phyloP scores from a whole-genome alignment of 495 filamentous ascomycete species.

The Filosporella fistucella region DNA sequence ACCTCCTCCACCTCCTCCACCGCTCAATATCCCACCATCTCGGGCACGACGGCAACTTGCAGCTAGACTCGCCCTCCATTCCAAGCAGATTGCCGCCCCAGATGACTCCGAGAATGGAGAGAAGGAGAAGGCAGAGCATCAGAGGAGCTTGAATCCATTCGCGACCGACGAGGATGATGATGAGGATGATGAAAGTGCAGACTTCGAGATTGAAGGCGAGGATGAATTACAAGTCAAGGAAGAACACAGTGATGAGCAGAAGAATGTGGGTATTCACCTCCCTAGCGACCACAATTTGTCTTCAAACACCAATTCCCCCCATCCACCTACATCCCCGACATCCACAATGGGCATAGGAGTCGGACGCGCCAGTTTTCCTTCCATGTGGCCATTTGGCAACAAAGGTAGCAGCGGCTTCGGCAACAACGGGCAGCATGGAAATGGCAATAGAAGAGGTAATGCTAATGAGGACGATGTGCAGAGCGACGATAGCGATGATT shows the following conservation, averaged over 20 bases:
- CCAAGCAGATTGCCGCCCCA: constrained; percentile 53
- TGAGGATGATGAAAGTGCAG: constrained; percentile 33
- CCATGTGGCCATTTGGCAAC: constrained; percentile 22
- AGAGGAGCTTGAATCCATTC: constrained; percentile 22
- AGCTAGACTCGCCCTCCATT: constrained; percentile 74
- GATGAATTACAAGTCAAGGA: constrained; percentile 19
- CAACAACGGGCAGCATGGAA: constrained; percentile 6
- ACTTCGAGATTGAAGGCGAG: constrained; percentile 22
- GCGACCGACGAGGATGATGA: constrained; percentile 42
- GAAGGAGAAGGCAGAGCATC: constrained; percentile 11
- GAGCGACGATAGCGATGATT: constrained; percentile 30
- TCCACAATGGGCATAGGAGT: not conserved
- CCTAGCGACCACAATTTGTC: constrained; percentile 3
- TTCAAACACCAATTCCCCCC: constrained; percentile 5
- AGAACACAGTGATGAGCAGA: constrained; percentile 6
- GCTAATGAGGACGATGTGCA: constrained; percentile 21
- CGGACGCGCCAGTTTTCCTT: constrained; percentile 18
- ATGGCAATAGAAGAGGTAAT: constrained; percentile 11
- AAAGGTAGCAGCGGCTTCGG: not conserved
- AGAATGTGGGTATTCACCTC: constrained; percentile 19
- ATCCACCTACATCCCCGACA: not conserved
- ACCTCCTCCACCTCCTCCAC: constrained; percentile 55
- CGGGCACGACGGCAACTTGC: constrained; percentile 84
- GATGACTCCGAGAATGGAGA: constrained; percentile 20
- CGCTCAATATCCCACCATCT: constrained; percentile 75